Base-by-base conservation (phyloP, 441 rosid genomes). In the Adansonia grandidieri region DNA sequence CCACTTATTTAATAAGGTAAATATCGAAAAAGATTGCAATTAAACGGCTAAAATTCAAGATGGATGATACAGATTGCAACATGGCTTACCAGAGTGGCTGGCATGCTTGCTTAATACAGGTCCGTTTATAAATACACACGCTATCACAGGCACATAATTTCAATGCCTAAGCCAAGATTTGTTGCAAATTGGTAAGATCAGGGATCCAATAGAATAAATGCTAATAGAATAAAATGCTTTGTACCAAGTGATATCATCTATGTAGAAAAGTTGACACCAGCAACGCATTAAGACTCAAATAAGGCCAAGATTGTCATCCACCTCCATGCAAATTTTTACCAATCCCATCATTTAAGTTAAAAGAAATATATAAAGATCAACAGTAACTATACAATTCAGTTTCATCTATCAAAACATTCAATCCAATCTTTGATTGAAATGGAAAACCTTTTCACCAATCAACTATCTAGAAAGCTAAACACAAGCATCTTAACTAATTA, bases 361-460 rank as follows among this genome's bases (percentile, higher is more conserved):
- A 72, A 72, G 17, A 32, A 37, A 37, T 71, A 17, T 14, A 53
- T 24, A n/a, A 53, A 53, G 62, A 71, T 15, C 75, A 53, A 71
- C 15, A 53, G 32, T 2, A 71, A 53, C n/a, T 9, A 53, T 32
- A 32, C 15, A 53, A 37, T 71, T 53, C 75, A 51, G 32, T 28
- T 71, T 28, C 75, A 71, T 32, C 75, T 28, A 28, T 28, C 32
- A 28, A 71, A 71, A 54, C 15, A 71, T 32, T 48, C 48, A 68
- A 69, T 10, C 72, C 37, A 70, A 70, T 53, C 62, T 14, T 28
- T 24, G 62, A 53, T 71, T n/a, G 48, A 53, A 48, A 22, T 50
- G 3, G 60, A 14, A 57, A 70, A 71, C 20, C 22, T 20, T 32
- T 32, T 28, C 48, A 32, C 20, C 75, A 53, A 5, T 24, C 48